Conservation (phyloP, 306 rosid species). For the Quillaja saponaria region DNA sequence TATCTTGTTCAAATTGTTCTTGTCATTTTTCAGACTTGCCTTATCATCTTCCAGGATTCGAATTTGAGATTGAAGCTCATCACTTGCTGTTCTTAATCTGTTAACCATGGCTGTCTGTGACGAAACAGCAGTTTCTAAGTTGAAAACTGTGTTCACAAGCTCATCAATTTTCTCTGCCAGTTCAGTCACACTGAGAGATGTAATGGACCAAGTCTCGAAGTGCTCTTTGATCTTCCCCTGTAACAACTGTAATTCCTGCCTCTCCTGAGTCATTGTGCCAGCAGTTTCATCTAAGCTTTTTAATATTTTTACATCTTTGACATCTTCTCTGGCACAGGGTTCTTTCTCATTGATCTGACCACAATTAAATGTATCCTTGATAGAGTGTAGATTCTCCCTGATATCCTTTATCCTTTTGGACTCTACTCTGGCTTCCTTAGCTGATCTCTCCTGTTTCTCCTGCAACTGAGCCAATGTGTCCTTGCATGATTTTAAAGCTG, state of each 20-base stretch:
- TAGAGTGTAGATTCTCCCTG: conserved; percentile 51
- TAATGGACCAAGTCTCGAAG: conserved; percentile 42
- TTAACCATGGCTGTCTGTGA: conserved; percentile 71
- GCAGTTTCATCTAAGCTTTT: conserved; percentile 35
- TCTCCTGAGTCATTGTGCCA: conserved; percentile 33
- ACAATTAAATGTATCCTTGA: conserved; percentile 49
- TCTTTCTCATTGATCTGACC: conserved; percentile 30
- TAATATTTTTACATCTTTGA: conserved; percentile 7
- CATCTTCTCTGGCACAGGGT: conserved; percentile 29
- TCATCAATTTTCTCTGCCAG: conserved; percentile 86
- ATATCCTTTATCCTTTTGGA: conserved; percentile 53
- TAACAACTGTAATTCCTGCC: conserved; percentile 45
- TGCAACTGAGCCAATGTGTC: conserved; percentile 61
- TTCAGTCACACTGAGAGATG: conserved; percentile 61
- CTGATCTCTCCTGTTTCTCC: conserved; percentile 60
- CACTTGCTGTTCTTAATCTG: conserved; percentile 62
- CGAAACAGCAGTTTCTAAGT: conserved; percentile 73
- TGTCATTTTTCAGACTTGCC: conserved; percentile 48
- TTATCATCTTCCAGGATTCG: conserved; percentile 65
- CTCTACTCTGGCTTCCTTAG: conserved; percentile 62
- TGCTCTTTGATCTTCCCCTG: conserved; percentile 56
- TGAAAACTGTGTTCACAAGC: conserved; percentile 75
- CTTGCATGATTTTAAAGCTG: conserved; percentile 82
- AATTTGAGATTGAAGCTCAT: conserved; percentile 68
- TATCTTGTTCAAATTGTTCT: conserved; percentile 46